Base-by-base conservation (phyloP, 352 stramenopile species). In the Phytophthora multivora region DNA sequence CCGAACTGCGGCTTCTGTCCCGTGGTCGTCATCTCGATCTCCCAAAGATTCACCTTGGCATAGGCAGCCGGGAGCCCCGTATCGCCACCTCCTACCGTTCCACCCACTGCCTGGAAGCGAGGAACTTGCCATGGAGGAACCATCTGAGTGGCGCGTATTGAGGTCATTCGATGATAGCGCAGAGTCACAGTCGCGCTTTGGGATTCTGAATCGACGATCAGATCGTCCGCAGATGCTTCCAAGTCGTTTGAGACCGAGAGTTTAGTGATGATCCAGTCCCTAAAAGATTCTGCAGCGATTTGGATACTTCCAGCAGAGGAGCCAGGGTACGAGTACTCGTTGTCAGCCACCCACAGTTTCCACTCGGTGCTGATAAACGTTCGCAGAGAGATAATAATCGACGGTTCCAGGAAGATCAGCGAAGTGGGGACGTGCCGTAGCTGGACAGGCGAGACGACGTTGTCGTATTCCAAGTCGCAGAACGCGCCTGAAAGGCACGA, bases 391-490 rank as follows among this genome's bases (percentile, higher is more conserved):
- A 61, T 4, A 5, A 21, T 39, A 13, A 40, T 16, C 4, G 31
- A 25, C 5, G 19, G 31, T 11, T 47, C 31, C n/a, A 21, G 5
- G 15, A 61, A 19, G 2, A 9, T 38, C 31, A 61, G 23, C 7
- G 5, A 15, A 9, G 53, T 53, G 1, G 15, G 9, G 6, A 40
- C 10, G n/a, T 61, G 41, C 8, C 12, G 12, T 13, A 16, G 31
- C 9, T 28, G 31, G n/a, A 53, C 33, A 16, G 52, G 52, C 3
- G 52, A 46, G 13, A 16, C 0, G 9, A 54, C 53, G 6, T 61
- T 31, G 15, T 23, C 16, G 13, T 61, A 61, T 31, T 61, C 53
- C 53, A 61, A 40, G 42, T 61, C 53, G 8, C 53, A 61, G 26
- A 31, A 9, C 4, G 7, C 5, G 4, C 1, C 12, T 5, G 19